Evolutionary conservation across 2,329 filamentous ascomycete genomes (phyloP), one percentile per base, ranked within the genome.

Genomic region (Fusarium dlaminii): DNA sequence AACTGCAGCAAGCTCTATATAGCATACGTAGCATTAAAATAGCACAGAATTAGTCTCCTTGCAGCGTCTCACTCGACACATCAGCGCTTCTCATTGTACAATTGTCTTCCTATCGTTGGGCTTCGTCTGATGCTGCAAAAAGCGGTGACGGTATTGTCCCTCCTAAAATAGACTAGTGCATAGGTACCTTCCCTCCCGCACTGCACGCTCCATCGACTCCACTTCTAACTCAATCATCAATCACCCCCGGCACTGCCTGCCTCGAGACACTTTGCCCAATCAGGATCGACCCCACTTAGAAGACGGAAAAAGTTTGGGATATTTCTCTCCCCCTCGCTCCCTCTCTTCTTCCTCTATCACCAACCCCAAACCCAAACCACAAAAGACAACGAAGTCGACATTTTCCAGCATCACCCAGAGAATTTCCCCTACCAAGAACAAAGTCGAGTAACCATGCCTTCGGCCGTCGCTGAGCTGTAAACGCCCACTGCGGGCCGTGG

Each of bases 391-490:
- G 88, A 91, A 91, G 89, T 91, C 90, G 88, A 86, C 75, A 79
- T 79, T 75, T 75, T 67, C 42, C 68, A 78, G 68, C 58, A 74
- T 58, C 66, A 78, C 77, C 55, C 76, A 82, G 79, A 79, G 82
- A 77, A 81, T 76, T 77, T 75, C 81, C 75, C 80, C 75, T 77
- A 80, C 73, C 76, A 81, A 87, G 65, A 89, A 90, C 91, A 92
- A 91, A 87, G 91, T 93, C 92, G 91, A 93, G 87, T 74, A 80
- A 85, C 76, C 83, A 92, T 91, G 89, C 90, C 90, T 90, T 90
- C 88, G 91, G 91, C 92, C 88, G 87, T 93, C 92, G 92, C 91
- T 93, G 92, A 92, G 93, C 93, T 96, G 92, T 97, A 95, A 95
- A 94, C 90, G 86, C 89, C 91, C 91, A 92, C 93, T 95, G 90